A percentile compares a stretch with the other conserved stretches of the same genome.
These are phyloP conservation scores for Globisporangium uncinulatum DNA, from an alignment of 352 stramenopile genomes.

Conservation along the genomic window DNA sequence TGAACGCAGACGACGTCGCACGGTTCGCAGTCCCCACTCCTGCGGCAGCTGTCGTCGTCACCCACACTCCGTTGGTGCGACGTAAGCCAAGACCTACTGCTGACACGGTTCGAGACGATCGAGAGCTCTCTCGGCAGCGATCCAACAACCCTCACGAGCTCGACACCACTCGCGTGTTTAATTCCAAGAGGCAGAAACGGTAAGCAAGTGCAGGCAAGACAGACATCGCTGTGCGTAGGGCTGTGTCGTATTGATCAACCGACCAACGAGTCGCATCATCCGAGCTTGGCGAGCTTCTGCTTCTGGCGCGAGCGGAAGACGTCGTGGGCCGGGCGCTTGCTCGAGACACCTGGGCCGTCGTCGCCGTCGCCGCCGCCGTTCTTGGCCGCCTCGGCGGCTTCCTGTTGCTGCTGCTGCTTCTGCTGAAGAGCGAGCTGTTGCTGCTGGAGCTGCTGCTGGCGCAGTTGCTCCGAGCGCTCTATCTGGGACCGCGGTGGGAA, in stretches of 20 bases:
- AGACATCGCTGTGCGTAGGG: background rate
- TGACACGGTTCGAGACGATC: no score
- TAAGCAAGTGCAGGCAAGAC: background rate
- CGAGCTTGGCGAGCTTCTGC: conserved; percentile 79
- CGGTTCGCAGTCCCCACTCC: background rate
- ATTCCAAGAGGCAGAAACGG: background rate
- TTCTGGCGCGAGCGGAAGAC: conserved; percentile 84
- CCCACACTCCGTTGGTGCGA: conserved; percentile 10
- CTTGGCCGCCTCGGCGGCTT: conserved; percentile 38
- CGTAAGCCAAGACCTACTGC: conserved; percentile 3
- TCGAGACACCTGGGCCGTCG: conserved; percentile 45
- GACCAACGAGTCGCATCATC: conserved; percentile 22
- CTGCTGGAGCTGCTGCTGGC: conserved; percentile 60
- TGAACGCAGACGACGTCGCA: background rate
- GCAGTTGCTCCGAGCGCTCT: conserved; percentile 62
- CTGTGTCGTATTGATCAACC: conserved; percentile 11
- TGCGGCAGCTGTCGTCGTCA: background rate
- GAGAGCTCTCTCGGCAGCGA: no score
- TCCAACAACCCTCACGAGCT: no score
- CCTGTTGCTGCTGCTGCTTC: conserved; percentile 46
- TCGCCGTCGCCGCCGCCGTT: conserved; percentile 38
- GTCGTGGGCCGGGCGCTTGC: conserved; percentile 80
- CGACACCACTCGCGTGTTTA: no score
- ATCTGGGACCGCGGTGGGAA: conserved; percentile 69
- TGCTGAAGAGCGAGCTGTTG: conserved; percentile 47